phyloP scores from a whole-genome alignment of 2,329 filamentous ascomycete species.

The Ascochyta viciae-villosae region DNA sequence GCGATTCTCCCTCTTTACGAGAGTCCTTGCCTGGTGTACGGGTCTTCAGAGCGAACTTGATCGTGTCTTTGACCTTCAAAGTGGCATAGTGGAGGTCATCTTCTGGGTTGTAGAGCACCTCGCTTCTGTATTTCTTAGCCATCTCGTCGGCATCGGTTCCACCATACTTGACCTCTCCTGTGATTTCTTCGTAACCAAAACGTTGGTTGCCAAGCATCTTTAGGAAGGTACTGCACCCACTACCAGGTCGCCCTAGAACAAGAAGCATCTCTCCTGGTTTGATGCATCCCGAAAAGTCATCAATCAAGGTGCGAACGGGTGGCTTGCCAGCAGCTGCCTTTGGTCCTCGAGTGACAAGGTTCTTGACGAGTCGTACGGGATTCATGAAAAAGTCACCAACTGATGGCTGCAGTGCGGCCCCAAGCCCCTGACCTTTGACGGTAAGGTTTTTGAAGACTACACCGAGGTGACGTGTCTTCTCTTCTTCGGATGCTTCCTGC shows the following conservation, averaged over 20 bases:
- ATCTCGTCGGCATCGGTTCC: constrained; percentile 61
- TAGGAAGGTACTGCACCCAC: constrained; percentile 74
- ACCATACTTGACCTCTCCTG: constrained; percentile 64
- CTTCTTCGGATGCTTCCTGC: constrained; percentile 71
- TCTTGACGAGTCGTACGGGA: constrained; percentile 62
- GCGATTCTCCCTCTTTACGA: constrained; percentile 67
- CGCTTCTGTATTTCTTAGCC: constrained; percentile 67
- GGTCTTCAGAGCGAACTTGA: constrained; percentile 74
- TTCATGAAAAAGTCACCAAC: constrained; percentile 68
- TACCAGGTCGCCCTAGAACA: constrained; percentile 71
- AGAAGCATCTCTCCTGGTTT: constrained; percentile 76
- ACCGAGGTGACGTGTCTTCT: constrained; percentile 72
- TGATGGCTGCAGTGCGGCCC: constrained; percentile 68
- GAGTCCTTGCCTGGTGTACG: constrained; percentile 69
- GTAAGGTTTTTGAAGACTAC: constrained; percentile 71
- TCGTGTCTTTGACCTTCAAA: constrained; percentile 76
- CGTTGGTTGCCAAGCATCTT: constrained; percentile 73
- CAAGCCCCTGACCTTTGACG: constrained; percentile 67
- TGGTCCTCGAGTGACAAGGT: constrained; percentile 56
- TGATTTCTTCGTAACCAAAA: constrained; percentile 63
- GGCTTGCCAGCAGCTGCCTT: constrained; percentile 55
- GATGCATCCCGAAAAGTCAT: constrained; percentile 71
- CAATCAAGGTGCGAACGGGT: constrained; percentile 69
- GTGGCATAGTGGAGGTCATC: constrained; percentile 79
- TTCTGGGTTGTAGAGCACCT: constrained; percentile 78